Percentiles rank a stretch among this genome's conserved stretches.
These are phyloP conservation scores for Aspergillus jensenii DNA, from an alignment of 2,329 filamentous ascomycete species.

Conservation along the genomic window DNA sequence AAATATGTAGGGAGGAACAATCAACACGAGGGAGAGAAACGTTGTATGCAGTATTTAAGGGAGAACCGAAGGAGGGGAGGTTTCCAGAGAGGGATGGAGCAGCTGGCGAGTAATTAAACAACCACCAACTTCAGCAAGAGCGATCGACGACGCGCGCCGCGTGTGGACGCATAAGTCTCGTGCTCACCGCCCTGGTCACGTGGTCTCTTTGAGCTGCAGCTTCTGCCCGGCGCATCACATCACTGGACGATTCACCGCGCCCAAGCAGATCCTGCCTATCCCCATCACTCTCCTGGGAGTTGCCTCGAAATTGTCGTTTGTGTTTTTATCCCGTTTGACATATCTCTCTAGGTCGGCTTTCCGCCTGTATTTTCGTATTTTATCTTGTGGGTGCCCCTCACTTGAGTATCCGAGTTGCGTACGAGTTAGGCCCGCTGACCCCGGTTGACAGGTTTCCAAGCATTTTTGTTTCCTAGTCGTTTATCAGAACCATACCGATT, in stretches of 20 bases:
- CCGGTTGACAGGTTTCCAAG: background rate
- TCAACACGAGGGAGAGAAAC: constrained; percentile 6
- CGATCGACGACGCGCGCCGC: constrained; percentile 26
- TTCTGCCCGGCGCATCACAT: constrained; percentile 19
- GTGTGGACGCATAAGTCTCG: constrained; percentile 26
- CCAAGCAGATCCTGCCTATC: background rate
- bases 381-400: background rate
- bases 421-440: constrained; percentile 5
- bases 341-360: background rate
- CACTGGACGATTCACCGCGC: background rate
- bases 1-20: constrained; percentile 6
- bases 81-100: constrained; percentile 12
- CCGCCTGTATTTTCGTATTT: background rate
- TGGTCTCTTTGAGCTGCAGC: constrained; percentile 26
- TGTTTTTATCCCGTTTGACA: background rate
- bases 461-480: constrained; percentile 11
- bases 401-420: background rate
- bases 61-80: constrained; percentile 18
- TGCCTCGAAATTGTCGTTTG: background rate
- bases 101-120: constrained; percentile 20
- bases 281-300: background rate
- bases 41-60: constrained; percentile 14
- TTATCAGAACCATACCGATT: constrained; percentile 12
- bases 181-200: constrained; percentile 34
- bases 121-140: constrained; percentile 12